A percentile compares a stretch with the other conserved stretches of the same genome.
Conservation (phyloP, 331 rosid species). For the Erythrophleum ivorense region DNA sequence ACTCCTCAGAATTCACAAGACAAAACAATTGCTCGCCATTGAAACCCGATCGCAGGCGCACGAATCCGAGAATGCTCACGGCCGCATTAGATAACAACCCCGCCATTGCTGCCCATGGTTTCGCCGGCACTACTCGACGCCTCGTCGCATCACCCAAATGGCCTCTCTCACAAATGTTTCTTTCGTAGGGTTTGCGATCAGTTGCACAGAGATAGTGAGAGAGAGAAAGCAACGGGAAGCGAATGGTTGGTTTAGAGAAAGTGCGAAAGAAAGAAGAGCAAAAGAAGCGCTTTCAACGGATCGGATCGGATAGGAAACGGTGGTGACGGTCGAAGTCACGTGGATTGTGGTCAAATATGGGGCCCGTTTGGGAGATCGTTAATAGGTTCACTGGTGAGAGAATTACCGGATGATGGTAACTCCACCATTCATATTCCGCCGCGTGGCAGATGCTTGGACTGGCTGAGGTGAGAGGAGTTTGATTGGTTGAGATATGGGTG, state of each 20-base stretch:
- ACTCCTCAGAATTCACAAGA: conserved; percentile 26
- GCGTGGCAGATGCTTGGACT: not conserved
- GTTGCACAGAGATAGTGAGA: conserved; percentile 6
- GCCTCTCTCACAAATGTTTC: not conserved
- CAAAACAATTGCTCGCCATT: conserved; percentile 32
- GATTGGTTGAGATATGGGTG: not conserved
- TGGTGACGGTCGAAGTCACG: conserved; percentile 54
- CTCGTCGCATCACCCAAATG: conserved; percentile 38
- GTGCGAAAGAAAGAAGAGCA: conserved; percentile 13
- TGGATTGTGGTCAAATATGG: conserved; percentile 44
- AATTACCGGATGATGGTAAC: rapidly evolving
- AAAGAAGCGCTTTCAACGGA: conserved; percentile 56
- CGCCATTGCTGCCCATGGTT: conserved; percentile 39
- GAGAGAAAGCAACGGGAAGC: conserved; percentile 27
- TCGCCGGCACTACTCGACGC: conserved; percentile 16
- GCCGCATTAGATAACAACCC: conserved; percentile 41
- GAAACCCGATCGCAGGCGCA: conserved; percentile 28
- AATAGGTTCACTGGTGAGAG: not conserved
- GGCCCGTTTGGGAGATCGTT: conserved; percentile 6
- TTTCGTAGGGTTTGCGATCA: conserved; percentile 50
- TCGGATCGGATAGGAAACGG: conserved; percentile 55
- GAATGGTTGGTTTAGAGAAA: conserved; percentile 22
- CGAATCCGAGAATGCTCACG: conserved; percentile 35
- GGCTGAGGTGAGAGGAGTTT: not conserved
- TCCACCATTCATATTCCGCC: rapidly evolving